A percentile compares a stretch with the other conserved stretches of the same genome.
These are phyloP conservation scores for Porpolomopsis calyptriformis DNA, from an alignment of 768 basidiomycete genomes.

Conservation along the genomic window DNA sequence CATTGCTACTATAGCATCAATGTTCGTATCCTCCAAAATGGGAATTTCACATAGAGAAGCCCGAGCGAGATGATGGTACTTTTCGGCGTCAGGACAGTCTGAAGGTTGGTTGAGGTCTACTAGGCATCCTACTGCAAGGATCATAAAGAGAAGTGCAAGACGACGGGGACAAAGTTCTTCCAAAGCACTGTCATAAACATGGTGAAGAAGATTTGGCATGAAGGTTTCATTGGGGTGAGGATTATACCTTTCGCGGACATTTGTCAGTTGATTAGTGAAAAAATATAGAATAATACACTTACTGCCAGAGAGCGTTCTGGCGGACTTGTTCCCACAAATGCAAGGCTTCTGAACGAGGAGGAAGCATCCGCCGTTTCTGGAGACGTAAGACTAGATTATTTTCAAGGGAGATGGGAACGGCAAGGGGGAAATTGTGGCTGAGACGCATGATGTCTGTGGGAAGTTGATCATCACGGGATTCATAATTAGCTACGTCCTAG, in stretches of 20 bases:
- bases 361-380: slow-evolving; percentile 46
- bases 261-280: background rate
- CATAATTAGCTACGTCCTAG: background rate
- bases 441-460: slow-evolving; percentile 36
- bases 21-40: slow-evolving; percentile 57
- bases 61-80: slow-evolving; percentile 49
- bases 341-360: slow-evolving; percentile 44
- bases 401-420: slow-evolving; percentile 36
- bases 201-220: slow-evolving; percentile 54
- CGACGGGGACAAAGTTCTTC: slow-evolving; percentile 49
- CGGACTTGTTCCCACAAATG: slow-evolving; percentile 54
- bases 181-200: slow-evolving; percentile 46
- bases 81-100: slow-evolving; percentile 45
- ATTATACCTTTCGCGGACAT: slow-evolving; percentile 37
- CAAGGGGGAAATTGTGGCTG: slow-evolving; percentile 48
- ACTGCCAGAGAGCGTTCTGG: slow-evolving; percentile 61
- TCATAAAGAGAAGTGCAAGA: slow-evolving; percentile 56
- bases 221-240: slow-evolving; percentile 55
- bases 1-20: slow-evolving; percentile 47
- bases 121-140: slow-evolving; percentile 57
- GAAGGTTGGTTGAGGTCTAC: slow-evolving; percentile 44
- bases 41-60: slow-evolving; percentile 51
- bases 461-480: background rate
- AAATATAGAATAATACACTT: slow-evolving; percentile 14
- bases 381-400: slow-evolving; percentile 45